Evolutionary conservation across 305 asterid species (phyloP).

Genomic region (Fraxinus albicans): DNA sequence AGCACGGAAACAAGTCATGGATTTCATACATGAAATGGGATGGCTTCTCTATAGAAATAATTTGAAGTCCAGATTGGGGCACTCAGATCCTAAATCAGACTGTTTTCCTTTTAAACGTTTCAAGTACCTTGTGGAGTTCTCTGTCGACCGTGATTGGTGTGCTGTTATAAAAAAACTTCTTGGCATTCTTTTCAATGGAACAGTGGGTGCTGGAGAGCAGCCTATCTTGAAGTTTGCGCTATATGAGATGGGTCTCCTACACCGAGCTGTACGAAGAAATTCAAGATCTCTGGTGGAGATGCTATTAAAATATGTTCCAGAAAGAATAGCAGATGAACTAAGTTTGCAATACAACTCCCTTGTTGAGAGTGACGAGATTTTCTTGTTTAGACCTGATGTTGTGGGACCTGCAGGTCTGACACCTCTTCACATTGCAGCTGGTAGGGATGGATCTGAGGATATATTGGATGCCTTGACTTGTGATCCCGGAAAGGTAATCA

Average conservation of each 20-base stretch:
- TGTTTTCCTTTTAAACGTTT: slow-evolving; percentile 56
- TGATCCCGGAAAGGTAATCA: slow-evolving; percentile 64
- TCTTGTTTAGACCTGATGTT: slow-evolving; percentile 64
- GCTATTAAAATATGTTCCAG: slow-evolving; percentile 57
- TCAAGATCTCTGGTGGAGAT: slow-evolving; percentile 64
- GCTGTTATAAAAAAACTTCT: slow-evolving; percentile 61
- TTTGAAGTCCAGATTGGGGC: slow-evolving; percentile 39
- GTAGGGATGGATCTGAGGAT: slow-evolving; percentile 69
- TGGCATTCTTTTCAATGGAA: slow-evolving; percentile 53
- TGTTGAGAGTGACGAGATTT: slow-evolving; percentile 28
- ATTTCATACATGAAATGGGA: slow-evolving; percentile 74
- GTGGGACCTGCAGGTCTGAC: slow-evolving; percentile 74
- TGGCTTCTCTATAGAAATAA: slow-evolving; percentile 67
- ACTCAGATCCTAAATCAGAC: slow-evolving; percentile 32
- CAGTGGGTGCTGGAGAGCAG: slow-evolving; percentile 42
- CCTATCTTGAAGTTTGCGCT: slow-evolving; percentile 49
- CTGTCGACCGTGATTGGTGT: slow-evolving; percentile 67
- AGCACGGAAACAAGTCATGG: slow-evolving; percentile 46
- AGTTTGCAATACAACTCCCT: slow-evolving; percentile 39
- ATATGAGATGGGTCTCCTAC: slow-evolving; percentile 62
- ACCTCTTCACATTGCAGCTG: slow-evolving; percentile 83
- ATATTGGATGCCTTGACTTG: slow-evolving; percentile 63
- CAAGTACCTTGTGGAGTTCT: slow-evolving; percentile 63
- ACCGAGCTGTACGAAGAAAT: slow-evolving; percentile 72
- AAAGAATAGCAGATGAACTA: slow-evolving; percentile 45